Conservation (phyloP, 495 filamentous ascomycete genomes). For the Lophiotrema nucula region DNA sequence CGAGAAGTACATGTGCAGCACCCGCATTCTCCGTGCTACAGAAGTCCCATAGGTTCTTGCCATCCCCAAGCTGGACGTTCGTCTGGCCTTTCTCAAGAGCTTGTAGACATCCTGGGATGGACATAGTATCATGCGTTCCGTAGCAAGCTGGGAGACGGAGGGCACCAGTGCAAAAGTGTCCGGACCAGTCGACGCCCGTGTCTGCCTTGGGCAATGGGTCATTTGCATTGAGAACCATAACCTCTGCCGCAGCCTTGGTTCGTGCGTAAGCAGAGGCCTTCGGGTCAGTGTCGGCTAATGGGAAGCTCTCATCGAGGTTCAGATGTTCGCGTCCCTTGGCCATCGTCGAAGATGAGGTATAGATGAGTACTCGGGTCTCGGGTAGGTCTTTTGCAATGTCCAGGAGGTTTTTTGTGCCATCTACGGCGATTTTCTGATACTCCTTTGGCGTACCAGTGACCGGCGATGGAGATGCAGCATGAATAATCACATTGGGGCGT, state of each 20-base stretch:
- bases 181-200: neutral
- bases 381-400: neutral
- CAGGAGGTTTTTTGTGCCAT: conserved; percentile 3
- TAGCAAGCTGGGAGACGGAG: conserved; percentile 1
- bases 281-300: conserved; percentile 11
- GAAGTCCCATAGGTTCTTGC: conserved; percentile 11
- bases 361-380: conserved; percentile 2
- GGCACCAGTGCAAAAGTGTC: conserved; percentile 1
- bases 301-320: neutral
- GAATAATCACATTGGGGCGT: conserved; percentile 5
- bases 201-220: neutral
- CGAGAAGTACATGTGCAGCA: neutral
- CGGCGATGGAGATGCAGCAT: conserved; percentile 11
- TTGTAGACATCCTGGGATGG: conserved; percentile 1
- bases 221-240: conserved; percentile 6
- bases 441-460: conserved; percentile 5
- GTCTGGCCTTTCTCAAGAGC: conserved; percentile 8
- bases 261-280: conserved; percentile 7
- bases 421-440: neutral
- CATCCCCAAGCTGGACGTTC: neutral
- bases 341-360: conserved; percentile 10
- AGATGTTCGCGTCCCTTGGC: conserved; percentile 6
- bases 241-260: conserved; percentile 5
- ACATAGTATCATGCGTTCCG: neutral
- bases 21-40: conserved; percentile 4